Base-by-base conservation (phyloP, 2,329 filamentous ascomycete species). In the Zymoseptoria ardabiliae region DNA sequence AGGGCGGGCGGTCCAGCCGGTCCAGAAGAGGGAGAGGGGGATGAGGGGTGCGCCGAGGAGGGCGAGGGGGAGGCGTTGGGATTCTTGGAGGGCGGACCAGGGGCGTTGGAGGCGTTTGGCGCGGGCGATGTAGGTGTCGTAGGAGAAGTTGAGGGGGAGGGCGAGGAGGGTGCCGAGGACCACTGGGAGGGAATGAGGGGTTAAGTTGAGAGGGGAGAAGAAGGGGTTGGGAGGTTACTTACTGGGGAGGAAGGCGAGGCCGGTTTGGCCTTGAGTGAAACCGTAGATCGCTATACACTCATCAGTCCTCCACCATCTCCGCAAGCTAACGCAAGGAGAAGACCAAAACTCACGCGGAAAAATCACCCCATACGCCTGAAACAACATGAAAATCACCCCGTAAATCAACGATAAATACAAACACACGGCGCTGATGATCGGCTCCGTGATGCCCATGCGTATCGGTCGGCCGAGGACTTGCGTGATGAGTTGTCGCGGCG, bases 381-480 rank as follows among this genome's bases (percentile, higher is more conserved):
- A 61, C 11, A 63, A 45, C 41, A 65, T 88, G 76, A 83, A 85
- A 57, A 85, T 80, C 59, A 85, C 78, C 2, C 76, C 80, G 68
- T 90, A 91, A 20, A 73, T 74, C 56, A 76, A 74, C 48, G 84
- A 80, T 23, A 91, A 77, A 22, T 87, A 83, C n/a, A 90, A 77
- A 71, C 90, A 91, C 0, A 81, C 82, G 48, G 85, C 85, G 19
- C 84, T 78, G 5, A 91, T 87, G 54, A 91, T 87, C 51, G 86
- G 84, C 69, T 92, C 89, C 30, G 80, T 84, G 53, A 70, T 67
- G 2, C 89, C 75, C 88, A 91, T 91, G 23, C 85, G 80, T 3
- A 90, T 71, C 0, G 89, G 88, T 0, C 88, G 77, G 1, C 84
- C 85, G 30, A 91, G 75, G 0, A 89, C 85, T 25, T 86, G 82